Evolutionary conservation across 2,329 filamentous ascomycete species (phyloP), one percentile per base, ranked within the genome.

Genomic region (Fusarium liriodendri): DNA sequence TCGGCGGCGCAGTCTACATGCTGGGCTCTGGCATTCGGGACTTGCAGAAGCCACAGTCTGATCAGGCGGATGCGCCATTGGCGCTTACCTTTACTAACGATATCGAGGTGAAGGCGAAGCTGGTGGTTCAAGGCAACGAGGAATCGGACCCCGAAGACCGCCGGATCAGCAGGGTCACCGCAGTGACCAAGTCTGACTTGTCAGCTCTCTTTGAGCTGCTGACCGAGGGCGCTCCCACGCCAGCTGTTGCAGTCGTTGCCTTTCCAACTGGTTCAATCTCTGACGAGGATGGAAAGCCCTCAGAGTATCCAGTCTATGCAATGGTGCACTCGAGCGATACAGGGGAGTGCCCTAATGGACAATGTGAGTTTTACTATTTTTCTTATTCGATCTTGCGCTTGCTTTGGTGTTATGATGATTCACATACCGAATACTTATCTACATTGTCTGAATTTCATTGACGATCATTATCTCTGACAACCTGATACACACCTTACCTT

Each of bases 371-470:
- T 27, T 32, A 38, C 67, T 70, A 73, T 42, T 45, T 73, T 63
- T 71, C 67, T 60, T 69, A 69, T 45, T 42, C 33, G 13, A 2
- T n/a, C 50, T 72, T 73, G 69, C 70, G 66, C 42, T 60, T 64
- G 54, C 79, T 81, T 87, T 62, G 67, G 84, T 88, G 84, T 89
- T 87, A 93, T 95, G 96, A 98, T 98, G 95, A 98, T 88, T 84
- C 89, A 69, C 85, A 83, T 85, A 87, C 88, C 84, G 89, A 97
- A 97, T 94, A 95, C 95, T 98, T 98, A 98, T 98, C 96, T 98
- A 98, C 96, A 98, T 98, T 98, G 95, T 94, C 96, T 95, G 96
- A 97, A 93, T 85, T 86, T 83, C 89, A 89, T 85, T 97, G 95
- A 97, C 91, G 95, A 97, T 89, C 89, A 72, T 88, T 87, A 87